Evolutionary conservation across 2,329 filamentous ascomycete species (phyloP).

Genomic region (Pseudogymnoascus sp.): DNA sequence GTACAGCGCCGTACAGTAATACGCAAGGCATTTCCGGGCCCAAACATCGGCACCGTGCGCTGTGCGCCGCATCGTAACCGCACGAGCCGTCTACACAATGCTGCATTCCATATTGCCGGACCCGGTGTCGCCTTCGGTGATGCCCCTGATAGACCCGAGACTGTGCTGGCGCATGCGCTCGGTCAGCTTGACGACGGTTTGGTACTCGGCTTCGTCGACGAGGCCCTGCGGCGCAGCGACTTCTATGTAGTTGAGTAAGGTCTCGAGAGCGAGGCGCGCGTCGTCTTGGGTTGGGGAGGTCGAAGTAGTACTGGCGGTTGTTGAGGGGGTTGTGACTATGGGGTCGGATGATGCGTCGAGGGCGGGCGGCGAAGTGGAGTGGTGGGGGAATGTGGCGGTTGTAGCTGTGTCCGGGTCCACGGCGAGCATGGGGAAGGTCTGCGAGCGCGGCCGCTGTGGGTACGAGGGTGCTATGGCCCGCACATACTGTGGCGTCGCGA

Average conservation of each 20-base stretch:
- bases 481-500: slow-evolving; percentile 47
- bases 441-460: slow-evolving; percentile 66
- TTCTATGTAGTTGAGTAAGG: slow-evolving; percentile 69
- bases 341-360: slow-evolving; percentile 45
- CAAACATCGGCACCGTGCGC: neutral
- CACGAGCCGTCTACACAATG: neutral
- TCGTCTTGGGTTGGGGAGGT: slow-evolving; percentile 76
- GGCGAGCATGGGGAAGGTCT: slow-evolving; percentile 72
- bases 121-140: slow-evolving; percentile 29
- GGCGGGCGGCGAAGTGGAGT: slow-evolving; percentile 41
- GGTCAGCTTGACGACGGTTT: slow-evolving; percentile 71
- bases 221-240: slow-evolving; percentile 57
- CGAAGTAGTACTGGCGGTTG: slow-evolving; percentile 34
- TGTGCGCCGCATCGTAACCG: neutral
- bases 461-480: slow-evolving; percentile 45
- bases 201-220: slow-evolving; percentile 68
- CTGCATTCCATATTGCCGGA: neutral
- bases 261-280: slow-evolving; percentile 70
- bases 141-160: slow-evolving; percentile 31
- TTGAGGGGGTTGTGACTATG: slow-evolving; percentile 36
- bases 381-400: slow-evolving; percentile 13
- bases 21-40: neutral
- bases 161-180: slow-evolving; percentile 68
- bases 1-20: neutral
- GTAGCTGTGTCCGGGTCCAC: slow-evolving; percentile 38